Evolutionary conservation across 2,329 filamentous ascomycete genomes (phyloP).

Genomic region (Cladophialophora carrionii): DNA sequence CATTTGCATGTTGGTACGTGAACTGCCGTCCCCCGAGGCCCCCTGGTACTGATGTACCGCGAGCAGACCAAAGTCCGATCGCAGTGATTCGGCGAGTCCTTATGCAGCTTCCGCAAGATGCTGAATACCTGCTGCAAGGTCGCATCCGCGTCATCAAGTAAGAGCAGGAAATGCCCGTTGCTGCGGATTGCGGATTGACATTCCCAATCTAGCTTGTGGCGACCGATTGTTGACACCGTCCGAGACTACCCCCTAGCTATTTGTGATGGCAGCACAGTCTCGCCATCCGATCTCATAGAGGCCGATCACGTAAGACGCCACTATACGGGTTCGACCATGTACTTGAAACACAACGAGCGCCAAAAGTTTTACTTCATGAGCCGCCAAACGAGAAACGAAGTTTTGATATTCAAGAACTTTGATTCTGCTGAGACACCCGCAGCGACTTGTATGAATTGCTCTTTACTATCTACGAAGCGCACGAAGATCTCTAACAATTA

Average conservation of each 20-base stretch:
- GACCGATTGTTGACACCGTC: slow-evolving; percentile 4
- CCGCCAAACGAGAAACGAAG: slow-evolving; percentile 5
- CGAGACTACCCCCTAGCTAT: slow-evolving; percentile 4
- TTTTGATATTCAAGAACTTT: slow-evolving; percentile 10
- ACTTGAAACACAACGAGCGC: slow-evolving; percentile 2
- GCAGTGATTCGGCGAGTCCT: slow-evolving; percentile 1
- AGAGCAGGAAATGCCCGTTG: not conserved
- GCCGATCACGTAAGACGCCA: slow-evolving; percentile 10
- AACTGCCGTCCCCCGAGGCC: too few relatives aligned
- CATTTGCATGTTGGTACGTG: slow-evolving; percentile 4
- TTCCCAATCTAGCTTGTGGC: not conserved
- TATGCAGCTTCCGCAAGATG: slow-evolving; percentile 1
- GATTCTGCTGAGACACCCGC: slow-evolving; percentile 2
- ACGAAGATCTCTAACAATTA: not conserved
- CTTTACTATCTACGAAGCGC: not conserved
- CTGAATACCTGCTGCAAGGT: slow-evolving; percentile 4
- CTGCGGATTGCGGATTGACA: not conserved
- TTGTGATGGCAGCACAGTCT: not conserved
- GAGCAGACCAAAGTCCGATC: slow-evolving; percentile 1
- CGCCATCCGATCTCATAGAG: slow-evolving; percentile 1
- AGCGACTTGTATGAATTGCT: not conserved
- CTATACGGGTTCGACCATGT: slow-evolving; percentile 3
- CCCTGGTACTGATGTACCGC: not conserved
- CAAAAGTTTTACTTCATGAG: not conserved
- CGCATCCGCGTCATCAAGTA: slow-evolving; percentile 9